These are phyloP conservation scores for Brassica hybrid DNA, from an alignment of 441 rosid species.

Conservation along the genomic window DNA sequence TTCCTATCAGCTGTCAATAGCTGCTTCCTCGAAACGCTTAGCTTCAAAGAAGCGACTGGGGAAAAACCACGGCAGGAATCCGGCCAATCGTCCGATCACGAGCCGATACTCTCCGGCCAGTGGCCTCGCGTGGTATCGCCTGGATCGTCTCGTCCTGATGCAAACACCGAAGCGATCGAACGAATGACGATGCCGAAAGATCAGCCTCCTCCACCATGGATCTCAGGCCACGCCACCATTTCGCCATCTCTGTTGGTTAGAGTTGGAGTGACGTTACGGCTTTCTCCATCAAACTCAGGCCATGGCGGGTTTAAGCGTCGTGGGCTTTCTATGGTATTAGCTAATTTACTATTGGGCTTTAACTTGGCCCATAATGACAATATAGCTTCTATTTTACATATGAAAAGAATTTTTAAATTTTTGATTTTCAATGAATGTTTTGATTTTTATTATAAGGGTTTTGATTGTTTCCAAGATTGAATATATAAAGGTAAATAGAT, in stretches of 20 bases:
- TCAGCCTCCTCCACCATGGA: slow-evolving; percentile 44
- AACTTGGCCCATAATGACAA: neutral
- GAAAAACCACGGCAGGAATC: slow-evolving; percentile 86
- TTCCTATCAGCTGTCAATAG: slow-evolving; percentile 76
- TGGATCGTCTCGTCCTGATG: slow-evolving; percentile 75
- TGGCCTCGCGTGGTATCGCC: slow-evolving; percentile 76
- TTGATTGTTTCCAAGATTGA: neutral
- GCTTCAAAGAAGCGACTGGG: slow-evolving; percentile 52
- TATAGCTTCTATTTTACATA: neutral
- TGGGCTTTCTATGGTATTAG: slow-evolving; percentile 27
- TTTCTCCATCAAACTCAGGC: too few species aligned
- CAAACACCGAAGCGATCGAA: slow-evolving; percentile 33
- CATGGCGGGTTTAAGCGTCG: slow-evolving; percentile 34
- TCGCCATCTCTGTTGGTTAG: slow-evolving; percentile 36
- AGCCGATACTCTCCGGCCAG: slow-evolving; percentile 65
- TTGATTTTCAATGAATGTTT: too few species aligned
- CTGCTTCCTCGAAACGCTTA: slow-evolving; percentile 63
- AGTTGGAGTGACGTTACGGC: slow-evolving; percentile 38
- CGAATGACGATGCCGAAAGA: slow-evolving; percentile 24
- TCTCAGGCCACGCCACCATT: slow-evolving; percentile 66
- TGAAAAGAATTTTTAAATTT: too few species aligned
- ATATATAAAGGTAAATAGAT: neutral
- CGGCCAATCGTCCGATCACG: slow-evolving; percentile 79
- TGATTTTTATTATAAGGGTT: neutral
- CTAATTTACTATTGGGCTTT: slow-evolving; percentile 1